Evolutionary conservation across 306 rosid species (phyloP), one percentile per base, ranked within the genome.

Genomic region (Calophaca sinica): DNA sequence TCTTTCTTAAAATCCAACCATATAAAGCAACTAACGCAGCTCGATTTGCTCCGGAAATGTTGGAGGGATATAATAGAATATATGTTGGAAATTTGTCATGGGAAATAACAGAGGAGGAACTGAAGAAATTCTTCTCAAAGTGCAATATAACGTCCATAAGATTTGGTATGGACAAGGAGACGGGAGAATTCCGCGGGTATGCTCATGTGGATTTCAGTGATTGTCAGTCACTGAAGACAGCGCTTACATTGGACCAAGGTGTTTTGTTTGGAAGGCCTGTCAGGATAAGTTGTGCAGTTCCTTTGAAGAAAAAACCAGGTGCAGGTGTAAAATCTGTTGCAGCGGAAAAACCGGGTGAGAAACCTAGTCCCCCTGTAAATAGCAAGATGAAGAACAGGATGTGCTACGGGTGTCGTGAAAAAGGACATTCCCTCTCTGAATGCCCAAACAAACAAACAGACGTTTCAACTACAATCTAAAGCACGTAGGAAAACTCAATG

Each of bases 21-120:
- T 88, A 83, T 78, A 88, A 87, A 79, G 49, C 85, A 3, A 78
- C 83, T 67, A 88, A 87, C 78, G 44, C 86, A 60, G 68, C 82
- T 49, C 87, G 96, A 68, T 94, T 92, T 72, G 68, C 96, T 84
- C 97, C 96, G 4, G 46, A 87, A 77, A 48, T 81, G 3, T 52
- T 88, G 52, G 99, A 94, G 54, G 99, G 97, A 58, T 94, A 94
- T 84, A 91, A 92, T 46, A 90, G 96, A 90, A 82, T 86, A 79
- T 94, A 94, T 68, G 84, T 87, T 48, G 96, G 99, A 38, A 94
- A 92, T 85, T 87, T 94, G 75, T 84, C 96, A 0, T 90, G 97
- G 99, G 97, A 89, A 48, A 80, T 87, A 69, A 87, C 89, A 0
- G 98, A 94, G 86, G 96, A 90, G 53, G 86, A 91, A 66, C 73